These are phyloP conservation scores for Trichoderma polysporum DNA, from an alignment of 2,329 filamentous ascomycete genomes.

Conservation along the genomic window DNA sequence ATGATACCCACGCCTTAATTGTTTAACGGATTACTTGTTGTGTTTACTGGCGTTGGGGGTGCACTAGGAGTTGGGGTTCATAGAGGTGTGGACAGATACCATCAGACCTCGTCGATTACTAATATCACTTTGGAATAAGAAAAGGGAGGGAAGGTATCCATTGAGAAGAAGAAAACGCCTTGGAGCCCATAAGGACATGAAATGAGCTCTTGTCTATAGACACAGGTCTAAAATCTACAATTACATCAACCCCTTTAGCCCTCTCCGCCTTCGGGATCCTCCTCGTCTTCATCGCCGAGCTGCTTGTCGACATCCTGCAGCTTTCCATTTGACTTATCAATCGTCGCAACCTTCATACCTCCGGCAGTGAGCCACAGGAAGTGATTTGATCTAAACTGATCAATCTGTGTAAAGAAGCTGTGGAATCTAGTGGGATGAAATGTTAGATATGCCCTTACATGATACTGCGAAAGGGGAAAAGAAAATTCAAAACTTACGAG, in stretches of 20 bases:
- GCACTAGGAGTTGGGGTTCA: neutral
- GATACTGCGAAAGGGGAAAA: neutral
- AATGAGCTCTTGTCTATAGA: neutral
- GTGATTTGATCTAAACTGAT: constrained; percentile 68
- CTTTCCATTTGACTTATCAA: constrained; percentile 36
- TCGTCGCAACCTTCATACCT: constrained; percentile 61
- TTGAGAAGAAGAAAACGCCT: constrained; percentile 1
- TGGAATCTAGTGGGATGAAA: constrained; percentile 57
- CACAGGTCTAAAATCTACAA: neutral
- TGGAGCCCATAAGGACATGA: neutral
- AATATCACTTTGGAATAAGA: neutral
- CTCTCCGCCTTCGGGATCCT: constrained; percentile 49
- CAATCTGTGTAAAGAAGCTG: constrained; percentile 75
- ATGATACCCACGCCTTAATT: neutral
- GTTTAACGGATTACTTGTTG: neutral
- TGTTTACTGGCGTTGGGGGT: constrained; percentile 10
- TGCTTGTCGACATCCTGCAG: constrained; percentile 47
- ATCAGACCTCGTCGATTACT: neutral
- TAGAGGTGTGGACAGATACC: constrained; percentile 15
- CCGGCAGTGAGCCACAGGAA: constrained; percentile 74
- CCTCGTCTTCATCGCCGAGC: constrained; percentile 54
- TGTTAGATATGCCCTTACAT: neutral
- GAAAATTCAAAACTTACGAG: constrained; percentile 58
- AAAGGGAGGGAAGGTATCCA: neutral
- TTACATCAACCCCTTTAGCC: constrained; percentile 31